These are phyloP conservation scores for Tuber brumale DNA, from an alignment of 495 filamentous ascomycete species.

Conservation along the genomic window DNA sequence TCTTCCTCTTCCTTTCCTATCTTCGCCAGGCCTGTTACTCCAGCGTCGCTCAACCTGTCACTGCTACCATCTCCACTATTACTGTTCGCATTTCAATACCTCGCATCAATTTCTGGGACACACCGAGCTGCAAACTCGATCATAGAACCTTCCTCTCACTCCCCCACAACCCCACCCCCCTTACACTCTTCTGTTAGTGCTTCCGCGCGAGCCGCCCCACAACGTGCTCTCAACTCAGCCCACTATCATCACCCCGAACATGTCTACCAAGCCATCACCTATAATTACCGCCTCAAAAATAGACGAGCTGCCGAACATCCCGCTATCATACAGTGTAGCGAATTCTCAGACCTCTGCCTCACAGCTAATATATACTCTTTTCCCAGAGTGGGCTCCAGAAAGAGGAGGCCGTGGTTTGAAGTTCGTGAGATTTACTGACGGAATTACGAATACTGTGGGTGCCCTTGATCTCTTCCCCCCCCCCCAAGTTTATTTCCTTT, in stretches of 20 bases:
- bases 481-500: neutral
- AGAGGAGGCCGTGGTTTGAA: slow-evolving; percentile 63
- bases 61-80: neutral
- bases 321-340: slow-evolving; percentile 66
- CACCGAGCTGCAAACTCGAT: neutral
- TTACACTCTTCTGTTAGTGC: neutral
- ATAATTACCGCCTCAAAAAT: slow-evolving; percentile 24
- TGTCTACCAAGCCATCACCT: slow-evolving; percentile 23
- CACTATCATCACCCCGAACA: neutral
- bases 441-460: slow-evolving; percentile 91
- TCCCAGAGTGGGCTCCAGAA: slow-evolving; percentile 71
- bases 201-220: neutral
- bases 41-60: neutral
- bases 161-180: neutral
- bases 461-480: slow-evolving; percentile 14
- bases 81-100: neutral
- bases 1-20: neutral
- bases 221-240: neutral
- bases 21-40: neutral
- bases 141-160: neutral
- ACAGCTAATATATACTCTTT: slow-evolving; percentile 68
- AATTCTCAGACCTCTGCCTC: slow-evolving; percentile 71
- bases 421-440: slow-evolving; percentile 88
- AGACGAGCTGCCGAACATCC: slow-evolving; percentile 48
- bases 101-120: neutral